These are phyloP conservation scores for Microbotryomycetes sp. DNA, from an alignment of 1,284 basidiomycete genomes.

Conservation along the genomic window DNA sequence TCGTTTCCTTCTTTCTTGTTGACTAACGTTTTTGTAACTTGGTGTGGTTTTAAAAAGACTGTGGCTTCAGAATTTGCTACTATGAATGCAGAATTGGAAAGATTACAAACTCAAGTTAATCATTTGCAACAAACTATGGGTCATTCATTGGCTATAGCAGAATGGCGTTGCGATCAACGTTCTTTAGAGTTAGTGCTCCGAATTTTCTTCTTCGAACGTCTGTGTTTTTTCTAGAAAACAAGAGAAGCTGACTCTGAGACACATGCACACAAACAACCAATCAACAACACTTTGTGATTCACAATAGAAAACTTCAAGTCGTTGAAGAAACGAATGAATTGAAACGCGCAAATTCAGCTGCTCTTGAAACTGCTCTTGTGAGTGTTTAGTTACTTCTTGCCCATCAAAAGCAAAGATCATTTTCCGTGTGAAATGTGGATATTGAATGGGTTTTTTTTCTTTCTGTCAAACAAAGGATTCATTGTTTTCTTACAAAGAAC, in stretches of 20 bases:
- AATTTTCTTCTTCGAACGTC: background rate
- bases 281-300: background rate
- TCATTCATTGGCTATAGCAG: slow-evolving; percentile 12
- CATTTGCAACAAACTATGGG: slow-evolving; percentile 19
- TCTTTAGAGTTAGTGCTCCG: slow-evolving; percentile 19
- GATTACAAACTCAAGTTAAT: slow-evolving; percentile 21
- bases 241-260: too few species aligned
- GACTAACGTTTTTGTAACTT: background rate
- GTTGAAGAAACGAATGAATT: slow-evolving; percentile 14
- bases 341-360: slow-evolving; percentile 13
- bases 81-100: slow-evolving; percentile 19
- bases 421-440: too few species aligned
- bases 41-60: slow-evolving; percentile 1
- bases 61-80: slow-evolving; percentile 21
- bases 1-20: background rate
- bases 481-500: background rate
- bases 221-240: too few species aligned
- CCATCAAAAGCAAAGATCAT: too few species aligned
- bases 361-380: slow-evolving; percentile 20
- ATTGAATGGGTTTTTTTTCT: too few species aligned
- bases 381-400: background rate
- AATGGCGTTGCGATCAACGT: slow-evolving; percentile 24
- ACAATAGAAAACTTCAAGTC: slow-evolving; percentile 6
- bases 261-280: too few species aligned
- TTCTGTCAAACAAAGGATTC: too few species aligned